A percentile compares a stretch with the other conserved stretches of the same genome.
phyloP scores from a whole-genome alignment of 768 basidiomycete species.

The Phaeotremella fagi region DNA sequence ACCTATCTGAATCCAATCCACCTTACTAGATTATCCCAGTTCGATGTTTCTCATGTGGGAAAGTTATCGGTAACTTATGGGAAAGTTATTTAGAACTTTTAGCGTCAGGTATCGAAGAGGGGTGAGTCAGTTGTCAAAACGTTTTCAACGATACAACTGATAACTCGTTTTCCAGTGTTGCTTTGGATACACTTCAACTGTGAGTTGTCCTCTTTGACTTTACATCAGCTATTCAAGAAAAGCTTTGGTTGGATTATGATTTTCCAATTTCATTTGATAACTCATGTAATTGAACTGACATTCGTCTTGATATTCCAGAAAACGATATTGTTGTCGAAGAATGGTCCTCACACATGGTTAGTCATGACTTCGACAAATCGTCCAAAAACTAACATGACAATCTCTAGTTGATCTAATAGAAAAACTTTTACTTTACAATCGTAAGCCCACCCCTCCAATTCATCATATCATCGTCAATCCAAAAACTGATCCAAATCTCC shows the following conservation, averaged over 20 bases:
- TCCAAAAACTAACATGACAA: conserved; percentile 7
- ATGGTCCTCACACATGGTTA: conserved; percentile 86
- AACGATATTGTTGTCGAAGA: conserved; percentile 90
- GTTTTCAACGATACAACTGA: neutral
- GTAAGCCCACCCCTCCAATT: conserved; percentile 50
- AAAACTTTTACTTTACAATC: conserved; percentile 92
- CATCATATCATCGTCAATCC: no score
- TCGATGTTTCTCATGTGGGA: conserved; percentile 92
- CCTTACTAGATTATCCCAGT: conserved; percentile 98
- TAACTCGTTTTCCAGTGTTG: conserved; percentile 58
- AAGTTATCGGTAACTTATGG: conserved; percentile 97
- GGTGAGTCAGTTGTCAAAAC: conserved; percentile 55
- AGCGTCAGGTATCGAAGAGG: conserved; percentile 76
- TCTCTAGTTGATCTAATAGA: conserved; percentile 81
- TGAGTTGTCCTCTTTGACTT: conserved; percentile 20
- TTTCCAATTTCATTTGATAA: no score
- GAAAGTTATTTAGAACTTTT: conserved; percentile 76
- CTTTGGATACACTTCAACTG: conserved; percentile 79
- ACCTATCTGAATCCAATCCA: no score
- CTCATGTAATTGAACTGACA: no score
- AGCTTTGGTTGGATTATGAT: no score
- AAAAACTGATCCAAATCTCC: no score
- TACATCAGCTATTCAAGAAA: conserved; percentile 8
- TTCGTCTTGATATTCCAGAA: conserved; percentile 50
- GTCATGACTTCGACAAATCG: neutral